Evolutionary conservation across 164 flowering plant genomes (phyloP).

Genomic region (Tetracentron sinense): DNA sequence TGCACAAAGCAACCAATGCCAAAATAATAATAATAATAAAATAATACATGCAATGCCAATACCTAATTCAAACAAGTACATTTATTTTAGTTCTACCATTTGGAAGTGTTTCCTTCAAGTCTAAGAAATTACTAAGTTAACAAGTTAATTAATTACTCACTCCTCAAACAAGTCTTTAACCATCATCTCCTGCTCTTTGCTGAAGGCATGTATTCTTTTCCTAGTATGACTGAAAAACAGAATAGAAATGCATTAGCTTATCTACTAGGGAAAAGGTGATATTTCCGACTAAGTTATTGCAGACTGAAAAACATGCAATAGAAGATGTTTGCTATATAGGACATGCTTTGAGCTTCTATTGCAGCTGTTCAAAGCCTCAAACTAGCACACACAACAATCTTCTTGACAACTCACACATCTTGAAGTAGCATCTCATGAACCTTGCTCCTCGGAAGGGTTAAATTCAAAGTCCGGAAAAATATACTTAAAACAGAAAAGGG

Average conservation of each 20-base stretch:
- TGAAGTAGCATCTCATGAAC: neutral
- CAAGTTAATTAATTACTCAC: constrained; percentile 39
- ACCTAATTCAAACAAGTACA: neutral
- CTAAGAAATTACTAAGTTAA: constrained; percentile 1
- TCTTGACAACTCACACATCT: constrained; percentile 5
- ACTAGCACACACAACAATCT: neutral
- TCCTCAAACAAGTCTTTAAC: constrained; percentile 68
- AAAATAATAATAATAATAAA: constrained; percentile 11
- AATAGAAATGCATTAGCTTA: constrained; percentile 6
- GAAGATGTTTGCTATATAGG: neutral
- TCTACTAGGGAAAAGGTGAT: neutral
- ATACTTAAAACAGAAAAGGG: neutral
- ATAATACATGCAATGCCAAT: neutral
- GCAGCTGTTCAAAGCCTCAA: neutral
- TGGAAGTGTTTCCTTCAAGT: neutral
- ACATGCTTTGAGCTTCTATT: too few relatives aligned
- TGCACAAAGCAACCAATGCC: constrained; percentile 23
- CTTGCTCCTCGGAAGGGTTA: neutral
- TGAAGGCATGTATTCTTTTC: constrained; percentile 67
- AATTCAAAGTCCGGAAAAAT: neutral
- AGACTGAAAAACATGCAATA: neutral
- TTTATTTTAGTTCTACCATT: neutral
- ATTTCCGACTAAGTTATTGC: neutral
- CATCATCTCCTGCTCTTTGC: constrained; percentile 59
- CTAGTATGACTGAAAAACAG: constrained; percentile 37